Percentiles rank a stretch among this genome's conserved stretches.
These are phyloP conservation scores for Phytophthora megakarya DNA, from an alignment of 352 stramenopile genomes.

Conservation along the genomic window DNA sequence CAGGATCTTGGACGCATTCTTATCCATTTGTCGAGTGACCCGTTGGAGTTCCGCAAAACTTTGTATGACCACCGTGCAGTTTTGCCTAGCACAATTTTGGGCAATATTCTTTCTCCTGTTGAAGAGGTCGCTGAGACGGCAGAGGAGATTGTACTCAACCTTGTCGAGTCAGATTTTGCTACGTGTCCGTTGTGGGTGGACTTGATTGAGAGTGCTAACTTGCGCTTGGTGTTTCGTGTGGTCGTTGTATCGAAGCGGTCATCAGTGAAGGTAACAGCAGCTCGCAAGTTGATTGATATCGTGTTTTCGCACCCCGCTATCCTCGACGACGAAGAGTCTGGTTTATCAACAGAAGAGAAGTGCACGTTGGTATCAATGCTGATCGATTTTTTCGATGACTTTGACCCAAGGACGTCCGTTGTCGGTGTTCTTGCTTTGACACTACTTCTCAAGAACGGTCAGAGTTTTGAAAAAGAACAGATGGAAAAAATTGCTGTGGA, in stretches of 20 bases:
- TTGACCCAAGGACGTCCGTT: constrained; percentile 73
- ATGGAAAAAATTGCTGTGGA: constrained; percentile 81
- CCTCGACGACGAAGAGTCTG: constrained; percentile 53
- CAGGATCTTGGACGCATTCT: constrained; percentile 60
- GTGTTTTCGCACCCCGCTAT: constrained; percentile 65
- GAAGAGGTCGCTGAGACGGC: constrained; percentile 61
- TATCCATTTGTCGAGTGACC: constrained; percentile 72
- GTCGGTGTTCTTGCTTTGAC: constrained; percentile 73
- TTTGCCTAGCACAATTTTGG: constrained; percentile 58
- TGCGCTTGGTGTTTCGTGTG: constrained; percentile 64
- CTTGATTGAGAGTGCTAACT: constrained; percentile 67
- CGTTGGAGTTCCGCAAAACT: constrained; percentile 80
- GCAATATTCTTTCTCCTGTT: constrained; percentile 63
- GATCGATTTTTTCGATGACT: constrained; percentile 73
- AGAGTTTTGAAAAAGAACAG: constrained; percentile 54
- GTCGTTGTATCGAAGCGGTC: constrained; percentile 56
- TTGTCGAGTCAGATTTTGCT: constrained; percentile 82
- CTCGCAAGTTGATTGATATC: constrained; percentile 79
- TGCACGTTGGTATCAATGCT: constrained; percentile 69
- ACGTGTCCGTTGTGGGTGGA: constrained; percentile 83
- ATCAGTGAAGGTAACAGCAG: constrained; percentile 68
- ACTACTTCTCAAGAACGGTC: constrained; percentile 66
- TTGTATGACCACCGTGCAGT: constrained; percentile 71
- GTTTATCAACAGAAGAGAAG: constrained; percentile 54
- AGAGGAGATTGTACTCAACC: constrained; percentile 74